Evolutionary conservation across 2,329 filamentous ascomycete species (phyloP).

Genomic region (Hymenoscyphus salicellus): DNA sequence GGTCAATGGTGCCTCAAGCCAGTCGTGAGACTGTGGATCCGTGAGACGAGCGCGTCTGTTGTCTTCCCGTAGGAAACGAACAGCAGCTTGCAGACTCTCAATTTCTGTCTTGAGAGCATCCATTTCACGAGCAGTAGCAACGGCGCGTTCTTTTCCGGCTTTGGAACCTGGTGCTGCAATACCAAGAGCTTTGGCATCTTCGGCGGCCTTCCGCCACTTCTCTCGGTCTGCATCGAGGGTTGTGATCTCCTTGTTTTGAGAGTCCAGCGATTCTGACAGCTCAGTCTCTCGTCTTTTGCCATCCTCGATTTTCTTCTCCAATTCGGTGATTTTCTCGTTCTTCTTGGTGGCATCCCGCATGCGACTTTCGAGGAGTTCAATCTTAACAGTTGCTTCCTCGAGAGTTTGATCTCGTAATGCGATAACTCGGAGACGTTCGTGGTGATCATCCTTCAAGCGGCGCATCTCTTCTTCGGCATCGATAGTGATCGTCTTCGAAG

Average conservation of each 20-base stretch:
- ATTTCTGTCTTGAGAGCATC: constrained; percentile 70
- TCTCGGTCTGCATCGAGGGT: constrained; percentile 63
- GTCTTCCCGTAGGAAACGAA: constrained; percentile 66
- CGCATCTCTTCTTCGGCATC: constrained; percentile 84
- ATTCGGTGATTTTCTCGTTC: constrained; percentile 63
- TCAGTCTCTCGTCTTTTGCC: constrained; percentile 49
- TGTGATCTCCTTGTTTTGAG: constrained; percentile 65
- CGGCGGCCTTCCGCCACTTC: constrained; percentile 69
- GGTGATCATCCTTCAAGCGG: constrained; percentile 74
- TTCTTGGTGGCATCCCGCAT: constrained; percentile 82
- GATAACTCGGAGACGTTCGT: constrained; percentile 69
- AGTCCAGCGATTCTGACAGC: constrained; percentile 62
- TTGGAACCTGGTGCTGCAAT: constrained; percentile 48
- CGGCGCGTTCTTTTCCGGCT: constrained; percentile 63
- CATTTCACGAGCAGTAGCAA: constrained; percentile 69
- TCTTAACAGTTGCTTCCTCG: constrained; percentile 85
- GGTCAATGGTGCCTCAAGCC: constrained; percentile 62
- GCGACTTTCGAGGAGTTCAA: constrained; percentile 84
- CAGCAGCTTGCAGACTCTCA: constrained; percentile 59
- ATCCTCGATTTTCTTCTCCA: constrained; percentile 58
- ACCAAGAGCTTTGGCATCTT: constrained; percentile 56
- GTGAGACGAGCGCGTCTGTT: constrained; percentile 59
- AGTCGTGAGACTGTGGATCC: constrained; percentile 56
- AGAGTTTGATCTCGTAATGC: constrained; percentile 76
- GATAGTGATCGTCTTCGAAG: constrained; percentile 74